A percentile compares a stretch with the other conserved stretches of the same genome.
phyloP scores from a whole-genome alignment of 176 grass and related monocot genomes.

The Carex littledalei region DNA sequence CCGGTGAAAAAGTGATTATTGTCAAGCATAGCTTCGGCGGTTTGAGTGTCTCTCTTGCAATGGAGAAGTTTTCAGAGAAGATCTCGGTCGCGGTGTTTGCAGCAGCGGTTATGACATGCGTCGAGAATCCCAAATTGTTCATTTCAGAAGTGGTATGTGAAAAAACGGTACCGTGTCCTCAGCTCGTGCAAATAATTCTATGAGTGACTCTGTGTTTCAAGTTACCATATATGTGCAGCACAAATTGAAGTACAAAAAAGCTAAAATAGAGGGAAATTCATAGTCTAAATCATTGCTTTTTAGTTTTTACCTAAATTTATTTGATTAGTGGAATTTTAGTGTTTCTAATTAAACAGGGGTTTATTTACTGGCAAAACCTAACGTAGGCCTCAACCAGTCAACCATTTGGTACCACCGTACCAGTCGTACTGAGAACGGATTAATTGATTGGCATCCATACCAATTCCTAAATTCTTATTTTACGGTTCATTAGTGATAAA shows the following conservation, averaged over 20 bases:
- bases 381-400: not conserved
- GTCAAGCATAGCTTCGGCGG: slow-evolving; percentile 81
- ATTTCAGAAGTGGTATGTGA: slow-evolving; percentile 4
- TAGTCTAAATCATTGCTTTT: not conserved
- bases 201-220: too few species aligned
- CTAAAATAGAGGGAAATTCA: not conserved
- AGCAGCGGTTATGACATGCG: slow-evolving; percentile 50
- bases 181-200: not conserved
- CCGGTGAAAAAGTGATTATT: slow-evolving; percentile 42
- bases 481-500: too few species aligned
- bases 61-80: slow-evolving; percentile 70
- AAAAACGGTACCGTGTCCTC: not conserved
- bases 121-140: not conserved
- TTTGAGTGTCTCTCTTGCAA: slow-evolving; percentile 41
- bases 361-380: not conserved
- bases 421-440: too few species aligned
- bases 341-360: not conserved
- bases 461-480: too few species aligned
- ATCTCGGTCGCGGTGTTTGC: slow-evolving; percentile 63
- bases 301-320: not conserved
- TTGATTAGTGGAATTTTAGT: not conserved
- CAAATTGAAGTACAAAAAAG: not conserved
- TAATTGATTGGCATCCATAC: too few species aligned
- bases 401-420: too few species aligned
- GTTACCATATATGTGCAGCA: not conserved